Evolutionary conservation across 2,329 filamentous ascomycete genomes (phyloP).

Genomic region (Didymella sp.): DNA sequence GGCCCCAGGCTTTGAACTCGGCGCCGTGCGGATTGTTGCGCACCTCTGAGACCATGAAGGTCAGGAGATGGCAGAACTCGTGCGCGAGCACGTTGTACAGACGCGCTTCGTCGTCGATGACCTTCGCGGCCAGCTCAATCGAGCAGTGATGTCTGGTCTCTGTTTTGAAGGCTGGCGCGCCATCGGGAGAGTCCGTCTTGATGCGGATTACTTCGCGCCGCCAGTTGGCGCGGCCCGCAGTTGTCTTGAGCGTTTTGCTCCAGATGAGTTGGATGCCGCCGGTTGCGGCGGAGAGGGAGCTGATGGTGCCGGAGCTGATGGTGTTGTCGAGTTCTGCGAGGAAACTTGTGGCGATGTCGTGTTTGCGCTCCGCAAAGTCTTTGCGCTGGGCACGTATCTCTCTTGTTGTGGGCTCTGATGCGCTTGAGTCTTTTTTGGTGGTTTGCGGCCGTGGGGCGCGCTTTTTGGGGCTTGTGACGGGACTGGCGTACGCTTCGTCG

Average conservation of each 20-base stretch:
- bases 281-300: slow-evolving; percentile 64
- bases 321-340: slow-evolving; percentile 71
- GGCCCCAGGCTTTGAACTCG: slow-evolving; percentile 78
- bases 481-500: slow-evolving; percentile 26
- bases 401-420: slow-evolving; percentile 24
- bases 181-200: slow-evolving; percentile 30
- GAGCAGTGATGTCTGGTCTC: slow-evolving; percentile 67
- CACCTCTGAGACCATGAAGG: slow-evolving; percentile 83
- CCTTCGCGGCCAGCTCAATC: slow-evolving; percentile 88
- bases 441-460: slow-evolving; percentile 7
- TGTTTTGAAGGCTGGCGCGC: slow-evolving; percentile 30
- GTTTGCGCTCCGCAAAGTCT: slow-evolving; percentile 68
- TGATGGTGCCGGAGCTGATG: slow-evolving; percentile 68
- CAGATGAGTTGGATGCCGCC: slow-evolving; percentile 76
- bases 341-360: slow-evolving; percentile 68
- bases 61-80: slow-evolving; percentile 93
- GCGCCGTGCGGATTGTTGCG: slow-evolving; percentile 80
- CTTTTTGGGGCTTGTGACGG: slow-evolving; percentile 33
- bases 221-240: slow-evolving; percentile 69
- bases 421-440: slow-evolving; percentile 11
- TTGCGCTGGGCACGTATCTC: slow-evolving; percentile 53
- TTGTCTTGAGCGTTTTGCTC: slow-evolving; percentile 80
- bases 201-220: slow-evolving; percentile 53
- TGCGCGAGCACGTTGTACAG: slow-evolving; percentile 93
- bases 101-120: slow-evolving; percentile 76